A percentile compares a stretch with the other conserved stretches of the same genome.
Conservation (phyloP, 2,329 filamentous ascomycete species). For the Botrytis fragariae region DNA sequence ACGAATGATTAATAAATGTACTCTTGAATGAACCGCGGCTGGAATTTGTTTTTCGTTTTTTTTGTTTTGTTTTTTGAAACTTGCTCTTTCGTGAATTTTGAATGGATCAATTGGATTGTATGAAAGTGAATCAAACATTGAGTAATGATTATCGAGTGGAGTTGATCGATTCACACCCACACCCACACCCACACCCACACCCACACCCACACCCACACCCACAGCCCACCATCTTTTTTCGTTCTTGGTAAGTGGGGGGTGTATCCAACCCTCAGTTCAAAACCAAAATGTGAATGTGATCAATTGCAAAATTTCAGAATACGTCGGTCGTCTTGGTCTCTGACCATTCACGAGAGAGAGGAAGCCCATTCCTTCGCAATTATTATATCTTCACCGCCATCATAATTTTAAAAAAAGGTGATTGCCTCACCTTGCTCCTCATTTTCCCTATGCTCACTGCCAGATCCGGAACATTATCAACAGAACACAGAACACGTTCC, state of each 20-base stretch:
- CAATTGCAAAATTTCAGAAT: neutral
- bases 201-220: too few relatives aligned
- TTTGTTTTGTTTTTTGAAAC: neutral
- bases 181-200: too few relatives aligned
- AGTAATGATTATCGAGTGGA: neutral
- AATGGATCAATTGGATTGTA: neutral
- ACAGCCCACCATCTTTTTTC: neutral
- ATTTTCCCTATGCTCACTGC: neutral
- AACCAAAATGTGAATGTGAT: constrained; percentile 1
- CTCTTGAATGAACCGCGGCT: neutral
- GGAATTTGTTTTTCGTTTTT: neutral
- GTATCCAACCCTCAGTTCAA: neutral
- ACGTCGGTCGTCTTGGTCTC: neutral
- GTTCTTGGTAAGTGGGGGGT: neutral
- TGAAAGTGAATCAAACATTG: neutral
- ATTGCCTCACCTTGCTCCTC: neutral
- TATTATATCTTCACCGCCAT: constrained; percentile 12
- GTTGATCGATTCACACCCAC: neutral
- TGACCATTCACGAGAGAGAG: neutral
- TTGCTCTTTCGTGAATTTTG: neutral
- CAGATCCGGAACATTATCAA: constrained; percentile 14
- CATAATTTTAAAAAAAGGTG: neutral
- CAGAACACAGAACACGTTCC: constrained; percentile 10
- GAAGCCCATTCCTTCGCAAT: neutral
- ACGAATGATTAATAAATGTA: neutral